These are phyloP conservation scores for Phalaenopsis aphrodite DNA, from an alignment of 106 monocot species.

Conservation along the genomic window DNA sequence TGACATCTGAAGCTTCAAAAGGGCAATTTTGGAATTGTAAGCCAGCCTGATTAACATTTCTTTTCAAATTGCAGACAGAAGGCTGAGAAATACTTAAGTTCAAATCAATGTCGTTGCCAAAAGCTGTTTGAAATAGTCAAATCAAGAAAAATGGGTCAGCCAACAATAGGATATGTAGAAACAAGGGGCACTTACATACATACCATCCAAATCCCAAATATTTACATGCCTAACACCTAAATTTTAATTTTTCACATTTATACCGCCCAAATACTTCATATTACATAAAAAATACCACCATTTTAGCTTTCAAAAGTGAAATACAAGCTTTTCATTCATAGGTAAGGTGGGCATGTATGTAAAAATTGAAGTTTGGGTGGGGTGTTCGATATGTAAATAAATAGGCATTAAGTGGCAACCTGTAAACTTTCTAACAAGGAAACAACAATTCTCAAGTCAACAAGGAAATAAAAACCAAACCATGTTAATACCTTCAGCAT, in stretches of 20 bases:
- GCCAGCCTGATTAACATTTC: slow-evolving; percentile 10
- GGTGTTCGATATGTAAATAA: no score
- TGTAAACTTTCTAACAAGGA: not conserved
- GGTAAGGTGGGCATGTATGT: no score
- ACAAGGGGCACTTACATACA: no score
- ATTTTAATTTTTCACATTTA: no score
- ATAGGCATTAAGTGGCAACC: no score
- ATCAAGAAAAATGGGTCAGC: not conserved
- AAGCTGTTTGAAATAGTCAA: not conserved
- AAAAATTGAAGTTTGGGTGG: no score
- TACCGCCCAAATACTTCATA: no score
- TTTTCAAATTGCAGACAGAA: slow-evolving; percentile 19
- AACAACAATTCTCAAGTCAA: not conserved
- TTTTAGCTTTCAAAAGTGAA: no score
- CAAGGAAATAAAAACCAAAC: not conserved
- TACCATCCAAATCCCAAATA: no score
- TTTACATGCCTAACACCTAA: no score
- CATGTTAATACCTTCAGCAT: slow-evolving; percentile 26
- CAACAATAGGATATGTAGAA: not conserved
- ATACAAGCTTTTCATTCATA: no score
- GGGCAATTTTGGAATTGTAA: slow-evolving; percentile 20
- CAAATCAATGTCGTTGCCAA: slow-evolving; percentile 40
- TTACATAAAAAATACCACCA: no score
- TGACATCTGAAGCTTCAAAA: slow-evolving; percentile 20
- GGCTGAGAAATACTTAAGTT: slow-evolving; percentile 75